Evolutionary conservation across 257 asterid species (phyloP).

Genomic region (Cruciata laevipes): DNA sequence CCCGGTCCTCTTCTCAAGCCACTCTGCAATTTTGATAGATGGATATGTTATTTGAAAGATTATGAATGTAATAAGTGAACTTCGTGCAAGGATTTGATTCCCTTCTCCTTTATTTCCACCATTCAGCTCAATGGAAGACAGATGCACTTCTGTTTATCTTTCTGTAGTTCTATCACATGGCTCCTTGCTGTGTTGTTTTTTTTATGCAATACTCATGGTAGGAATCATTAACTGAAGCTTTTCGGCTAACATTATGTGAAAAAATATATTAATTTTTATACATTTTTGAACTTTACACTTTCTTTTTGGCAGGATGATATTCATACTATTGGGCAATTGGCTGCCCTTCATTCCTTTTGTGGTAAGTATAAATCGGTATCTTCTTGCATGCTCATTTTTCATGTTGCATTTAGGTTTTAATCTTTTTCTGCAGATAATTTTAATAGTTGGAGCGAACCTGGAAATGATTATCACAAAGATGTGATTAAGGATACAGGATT

Average conservation of each 20-base stretch:
- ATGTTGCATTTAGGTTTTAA: not conserved
- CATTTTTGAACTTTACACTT: not conserved
- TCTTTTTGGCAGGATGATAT: slow-evolving; percentile 54
- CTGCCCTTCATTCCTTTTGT: slow-evolving; percentile 74
- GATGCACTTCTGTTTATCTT: too few relatives aligned
- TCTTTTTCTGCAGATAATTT: slow-evolving; percentile 41
- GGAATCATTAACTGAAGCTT: slow-evolving; percentile 6
- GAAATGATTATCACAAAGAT: slow-evolving; percentile 83
- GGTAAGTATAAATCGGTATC: slow-evolving; percentile 32
- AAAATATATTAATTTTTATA: too few relatives aligned
- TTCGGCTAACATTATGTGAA: too few relatives aligned
- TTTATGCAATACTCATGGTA: slow-evolving; percentile 82
- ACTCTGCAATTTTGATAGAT: too few relatives aligned
- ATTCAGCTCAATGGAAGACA: too few relatives aligned
- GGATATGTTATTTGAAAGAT: too few relatives aligned
- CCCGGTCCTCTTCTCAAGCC: too few relatives aligned
- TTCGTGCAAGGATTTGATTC: too few relatives aligned
- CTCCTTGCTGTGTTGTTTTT: slow-evolving; percentile 66
- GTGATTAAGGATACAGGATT: slow-evolving; percentile 69
- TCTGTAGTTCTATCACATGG: slow-evolving; percentile 70
- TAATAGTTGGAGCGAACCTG: slow-evolving; percentile 69
- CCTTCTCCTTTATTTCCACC: too few relatives aligned
- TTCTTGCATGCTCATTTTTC: not conserved
- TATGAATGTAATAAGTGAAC: too few relatives aligned
- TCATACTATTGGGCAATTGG: slow-evolving; percentile 86